Conservation (phyloP, 2,329 filamentous ascomycete species). For the Teratosphaeria viscida region DNA sequence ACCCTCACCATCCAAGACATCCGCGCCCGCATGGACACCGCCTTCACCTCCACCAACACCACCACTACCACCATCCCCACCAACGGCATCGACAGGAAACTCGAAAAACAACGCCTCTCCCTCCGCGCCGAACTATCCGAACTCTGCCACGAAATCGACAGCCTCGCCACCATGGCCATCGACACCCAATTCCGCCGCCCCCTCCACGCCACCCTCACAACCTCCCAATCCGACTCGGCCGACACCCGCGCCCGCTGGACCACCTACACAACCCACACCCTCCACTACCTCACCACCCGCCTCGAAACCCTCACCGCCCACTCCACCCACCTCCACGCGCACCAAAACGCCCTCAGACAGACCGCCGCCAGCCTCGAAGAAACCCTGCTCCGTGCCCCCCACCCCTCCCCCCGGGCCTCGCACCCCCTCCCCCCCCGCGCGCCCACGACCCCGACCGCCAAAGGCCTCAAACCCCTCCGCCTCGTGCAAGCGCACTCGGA, state of each 20-base stretch:
- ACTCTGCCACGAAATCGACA: slow-evolving; percentile 57
- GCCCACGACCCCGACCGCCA: slow-evolving; percentile 4
- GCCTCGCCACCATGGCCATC: slow-evolving; percentile 60
- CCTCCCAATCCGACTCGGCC: slow-evolving; percentile 25
- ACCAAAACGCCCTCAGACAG: slow-evolving; percentile 13
- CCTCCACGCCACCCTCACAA: slow-evolving; percentile 35
- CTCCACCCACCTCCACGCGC: slow-evolving; percentile 18
- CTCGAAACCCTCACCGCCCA: slow-evolving; percentile 20
- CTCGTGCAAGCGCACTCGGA: slow-evolving; percentile 23
- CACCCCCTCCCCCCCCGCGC: background rate
- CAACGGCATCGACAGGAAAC: slow-evolving; percentile 12
- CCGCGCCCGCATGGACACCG: slow-evolving; percentile 37
- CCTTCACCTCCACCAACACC: slow-evolving; percentile 33
- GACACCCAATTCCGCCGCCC: slow-evolving; percentile 58
- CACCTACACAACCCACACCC: slow-evolving; percentile 31
- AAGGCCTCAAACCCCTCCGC: slow-evolving; percentile 21
- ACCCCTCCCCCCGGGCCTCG: background rate
- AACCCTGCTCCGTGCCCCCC: background rate
- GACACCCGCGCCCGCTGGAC: slow-evolving; percentile 31
- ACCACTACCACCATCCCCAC: background rate
- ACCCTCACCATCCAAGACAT: slow-evolving; percentile 32
- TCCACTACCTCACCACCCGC: slow-evolving; percentile 31
- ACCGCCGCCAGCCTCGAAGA: slow-evolving; percentile 9
- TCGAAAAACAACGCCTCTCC: slow-evolving; percentile 30
- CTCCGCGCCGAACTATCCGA: slow-evolving; percentile 56